phyloP scores from a whole-genome alignment of 345 rosid genomes.

The Gossypium longicalyx region DNA sequence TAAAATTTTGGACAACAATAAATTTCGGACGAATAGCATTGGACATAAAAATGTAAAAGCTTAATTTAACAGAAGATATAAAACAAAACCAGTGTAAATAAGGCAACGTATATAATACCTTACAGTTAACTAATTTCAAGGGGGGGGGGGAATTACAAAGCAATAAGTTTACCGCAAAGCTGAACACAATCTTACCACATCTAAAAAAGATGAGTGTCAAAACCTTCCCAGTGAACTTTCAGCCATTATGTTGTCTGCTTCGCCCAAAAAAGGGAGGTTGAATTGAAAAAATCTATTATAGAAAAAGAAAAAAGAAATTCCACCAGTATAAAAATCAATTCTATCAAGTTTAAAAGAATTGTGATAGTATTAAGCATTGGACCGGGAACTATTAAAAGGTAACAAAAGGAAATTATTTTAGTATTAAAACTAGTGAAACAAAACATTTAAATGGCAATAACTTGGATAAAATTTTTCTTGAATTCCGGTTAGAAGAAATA shows the following conservation, averaged over 20 bases:
- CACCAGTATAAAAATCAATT: conserved; percentile 31
- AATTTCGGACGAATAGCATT: not conserved
- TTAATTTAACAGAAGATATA: not conserved
- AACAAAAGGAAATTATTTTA: conserved; percentile 2
- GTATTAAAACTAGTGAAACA: not conserved
- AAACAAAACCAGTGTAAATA: conserved; percentile 1
- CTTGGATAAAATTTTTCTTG: not conserved
- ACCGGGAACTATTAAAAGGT: conserved; percentile 11
- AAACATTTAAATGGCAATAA: not conserved
- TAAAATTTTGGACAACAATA: not conserved
- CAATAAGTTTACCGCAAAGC: conserved; percentile 12
- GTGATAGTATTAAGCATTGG: conserved; percentile 20
- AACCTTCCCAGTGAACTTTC: conserved; percentile 56
- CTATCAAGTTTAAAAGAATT: conserved; percentile 17
- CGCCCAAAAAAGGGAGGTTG: conserved; percentile 52
- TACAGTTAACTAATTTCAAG: conserved; percentile 6
- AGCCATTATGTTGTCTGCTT: conserved; percentile 54
- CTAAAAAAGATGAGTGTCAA: conserved; percentile 41
- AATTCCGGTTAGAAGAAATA: not conserved
- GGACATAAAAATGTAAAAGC: conserved; percentile 3
- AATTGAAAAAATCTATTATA: conserved; percentile 56
- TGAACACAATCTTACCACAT: conserved; percentile 49
- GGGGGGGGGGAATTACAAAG: conserved; percentile 7
- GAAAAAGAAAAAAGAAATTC: conserved; percentile 23
- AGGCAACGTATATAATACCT: conserved; percentile 5